Evolutionary conservation across 2,329 filamentous ascomycete genomes (phyloP), one percentile per base, ranked within the genome.

Genomic region (Cytospora schulzeri): DNA sequence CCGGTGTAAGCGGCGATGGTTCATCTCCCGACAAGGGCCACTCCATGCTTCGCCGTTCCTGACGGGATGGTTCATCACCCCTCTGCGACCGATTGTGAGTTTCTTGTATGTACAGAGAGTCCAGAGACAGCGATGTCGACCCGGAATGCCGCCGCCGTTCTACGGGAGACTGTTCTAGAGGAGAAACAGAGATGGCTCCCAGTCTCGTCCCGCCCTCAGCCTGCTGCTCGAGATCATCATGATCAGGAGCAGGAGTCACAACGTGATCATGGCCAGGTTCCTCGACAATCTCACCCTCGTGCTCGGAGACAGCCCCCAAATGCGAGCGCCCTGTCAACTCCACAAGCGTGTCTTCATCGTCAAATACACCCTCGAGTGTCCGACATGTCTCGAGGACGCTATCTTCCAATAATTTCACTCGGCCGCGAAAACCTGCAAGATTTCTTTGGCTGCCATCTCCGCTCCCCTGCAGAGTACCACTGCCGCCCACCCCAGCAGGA

Each of bases 371-470:
- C 54, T 66, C 65, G 2, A 66, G 57, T 38, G 65, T 66, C 48
- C 62, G 57, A 22, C 65, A 66, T 1, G 65, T 64, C 17, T 66
- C 65, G 12, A 66, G 55, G 12, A 66, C 62, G 29, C 65, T 66
- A 35, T 66, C 65, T 55, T 64, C 57, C 35, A 52, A 61, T 5
- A 62, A 29, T 48, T 64, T 66, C 1, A 64, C 51, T 3, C 63
- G 62, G 22, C 55, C 57, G 2, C 65, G 62, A 7, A 66, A 17
- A 4, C 62, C 53, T 6, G 38, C n/a, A 28, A 48, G 57, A 22
- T 62, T 41, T 7, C 38, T 35, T n/a, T 38, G 58, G 50, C 57
- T 64, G 14, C 12, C 64, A 31, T 60, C 54, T 22, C 59, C 63
- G 38, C 63, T 62, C 17, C 31, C 54, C 38, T 54, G 54, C 6